A percentile compares a stretch with the other conserved stretches of the same genome.
phyloP scores from a whole-genome alignment of 176 grass and related monocot species.

The Zea luxurians region DNA sequence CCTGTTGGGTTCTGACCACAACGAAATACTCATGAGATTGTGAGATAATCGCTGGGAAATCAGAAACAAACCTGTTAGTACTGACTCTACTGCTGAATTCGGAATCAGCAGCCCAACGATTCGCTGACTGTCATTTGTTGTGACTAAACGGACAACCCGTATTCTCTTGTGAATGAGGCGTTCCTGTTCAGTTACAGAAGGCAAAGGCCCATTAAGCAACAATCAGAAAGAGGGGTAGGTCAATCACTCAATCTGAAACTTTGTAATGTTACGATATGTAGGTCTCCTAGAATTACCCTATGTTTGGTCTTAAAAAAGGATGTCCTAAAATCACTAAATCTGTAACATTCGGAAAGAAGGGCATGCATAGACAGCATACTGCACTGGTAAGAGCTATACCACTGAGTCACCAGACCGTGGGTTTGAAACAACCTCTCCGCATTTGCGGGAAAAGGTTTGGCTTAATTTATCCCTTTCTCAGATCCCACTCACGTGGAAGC shows the following conservation, averaged over 20 bases:
- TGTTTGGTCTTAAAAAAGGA: background rate
- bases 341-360: too few species aligned
- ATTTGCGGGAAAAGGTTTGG: too few species aligned
- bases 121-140: slow-evolving; percentile 62
- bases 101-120: slow-evolving; percentile 84
- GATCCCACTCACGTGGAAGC: too few species aligned
- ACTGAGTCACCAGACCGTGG: too few species aligned
- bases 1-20: slow-evolving; percentile 12
- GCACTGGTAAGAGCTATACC: too few species aligned
- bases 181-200: slow-evolving; percentile 48
- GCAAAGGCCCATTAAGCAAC: slow-evolving; percentile 37
- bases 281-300: background rate
- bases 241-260: slow-evolving; percentile 21
- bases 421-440: too few species aligned
- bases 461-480: too few species aligned
- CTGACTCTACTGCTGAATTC: slow-evolving; percentile 86
- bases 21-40: background rate
- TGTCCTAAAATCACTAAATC: too few species aligned
- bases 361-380: too few species aligned
- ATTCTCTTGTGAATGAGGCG: slow-evolving; percentile 74
- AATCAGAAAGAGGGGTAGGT: slow-evolving; percentile 1
- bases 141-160: slow-evolving; percentile 81
- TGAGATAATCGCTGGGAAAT: background rate
- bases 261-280: background rate
- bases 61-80: slow-evolving; percentile 74